These are phyloP conservation scores for Blastobotrys ciferrii DNA, from an alignment of 1,139 yeast genomes.

Conservation along the genomic window DNA sequence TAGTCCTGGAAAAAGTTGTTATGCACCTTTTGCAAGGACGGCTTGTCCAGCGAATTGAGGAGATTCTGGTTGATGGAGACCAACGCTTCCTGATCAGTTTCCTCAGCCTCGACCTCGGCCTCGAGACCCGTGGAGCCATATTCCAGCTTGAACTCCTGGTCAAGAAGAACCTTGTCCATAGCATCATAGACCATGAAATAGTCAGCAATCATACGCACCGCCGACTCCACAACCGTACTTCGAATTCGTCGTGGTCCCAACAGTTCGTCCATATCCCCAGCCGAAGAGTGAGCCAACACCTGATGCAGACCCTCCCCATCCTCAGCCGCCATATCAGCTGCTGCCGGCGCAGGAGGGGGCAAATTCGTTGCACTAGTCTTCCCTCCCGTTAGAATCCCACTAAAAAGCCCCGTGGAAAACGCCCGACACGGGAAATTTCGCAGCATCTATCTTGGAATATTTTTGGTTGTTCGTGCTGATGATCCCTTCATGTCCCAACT, in stretches of 20 bases:
- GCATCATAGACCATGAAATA: constrained; percentile 29
- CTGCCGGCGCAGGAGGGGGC: background rate
- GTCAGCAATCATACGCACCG: constrained; percentile 33
- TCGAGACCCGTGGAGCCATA: constrained; percentile 11
- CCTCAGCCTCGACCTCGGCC: background rate
- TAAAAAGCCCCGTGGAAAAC: background rate
- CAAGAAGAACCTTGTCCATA: constrained; percentile 26
- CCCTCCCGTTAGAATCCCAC: background rate
- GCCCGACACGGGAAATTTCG: background rate
- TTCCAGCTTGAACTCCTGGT: constrained; percentile 20
- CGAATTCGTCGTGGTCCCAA: constrained; percentile 27
- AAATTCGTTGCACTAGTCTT: background rate
- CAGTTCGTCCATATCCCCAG: constrained; percentile 21
- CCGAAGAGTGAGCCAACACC: constrained; percentile 5
- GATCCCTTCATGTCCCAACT: no score
- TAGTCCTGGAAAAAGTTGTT: constrained; percentile 5
- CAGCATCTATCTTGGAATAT: no score
- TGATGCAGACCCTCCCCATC: constrained; percentile 1
- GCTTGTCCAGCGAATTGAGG: constrained; percentile 1
- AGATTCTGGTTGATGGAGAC: background rate
- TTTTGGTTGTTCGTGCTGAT: no score
- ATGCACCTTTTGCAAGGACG: constrained; percentile 3
- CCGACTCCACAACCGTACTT: constrained; percentile 28
- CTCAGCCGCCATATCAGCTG: background rate
- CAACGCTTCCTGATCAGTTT: background rate